A percentile compares a stretch with the other conserved stretches of the same genome.
These are phyloP conservation scores for Pisolithus microcarpus DNA, from an alignment of 768 basidiomycete species.

Conservation along the genomic window DNA sequence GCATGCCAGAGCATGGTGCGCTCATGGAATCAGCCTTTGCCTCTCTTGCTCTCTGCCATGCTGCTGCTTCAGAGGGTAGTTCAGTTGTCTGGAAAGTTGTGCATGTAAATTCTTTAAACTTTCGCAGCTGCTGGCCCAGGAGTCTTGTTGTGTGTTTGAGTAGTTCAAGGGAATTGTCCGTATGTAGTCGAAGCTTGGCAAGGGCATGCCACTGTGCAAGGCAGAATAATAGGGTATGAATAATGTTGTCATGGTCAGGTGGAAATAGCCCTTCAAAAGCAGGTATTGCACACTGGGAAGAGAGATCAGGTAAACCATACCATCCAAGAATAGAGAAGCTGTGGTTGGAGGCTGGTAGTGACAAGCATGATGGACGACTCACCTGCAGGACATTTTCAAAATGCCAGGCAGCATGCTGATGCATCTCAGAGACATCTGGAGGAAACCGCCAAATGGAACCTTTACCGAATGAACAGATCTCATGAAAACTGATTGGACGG, in stretches of 20 bases:
- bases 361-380: too few relatives aligned
- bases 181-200: slow-evolving; percentile 28
- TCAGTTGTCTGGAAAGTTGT: background rate
- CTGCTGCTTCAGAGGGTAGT: background rate
- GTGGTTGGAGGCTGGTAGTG: too few relatives aligned
- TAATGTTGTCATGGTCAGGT: background rate
- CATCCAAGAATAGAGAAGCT: too few relatives aligned
- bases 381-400: too few relatives aligned
- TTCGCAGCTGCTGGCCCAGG: too few relatives aligned
- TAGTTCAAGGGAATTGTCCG: slow-evolving; percentile 3
- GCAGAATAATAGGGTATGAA: slow-evolving; percentile 10
- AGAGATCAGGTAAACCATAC: too few relatives aligned
- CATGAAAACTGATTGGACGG: too few relatives aligned
- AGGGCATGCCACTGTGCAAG: slow-evolving; percentile 23
- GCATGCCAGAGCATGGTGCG: background rate
- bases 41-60: background rate
- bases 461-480: too few relatives aligned
- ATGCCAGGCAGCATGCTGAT: too few relatives aligned
- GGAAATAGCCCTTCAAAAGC: background rate
- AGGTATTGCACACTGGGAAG: background rate
- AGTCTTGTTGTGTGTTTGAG: background rate
- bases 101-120: background rate
- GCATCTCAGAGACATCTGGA: too few relatives aligned
- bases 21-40: background rate
- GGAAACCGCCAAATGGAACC: too few relatives aligned